Percentiles rank a stretch among this genome's conserved stretches.
phyloP scores from a whole-genome alignment of 495 filamentous ascomycete species.

The Xylaria sp. region DNA sequence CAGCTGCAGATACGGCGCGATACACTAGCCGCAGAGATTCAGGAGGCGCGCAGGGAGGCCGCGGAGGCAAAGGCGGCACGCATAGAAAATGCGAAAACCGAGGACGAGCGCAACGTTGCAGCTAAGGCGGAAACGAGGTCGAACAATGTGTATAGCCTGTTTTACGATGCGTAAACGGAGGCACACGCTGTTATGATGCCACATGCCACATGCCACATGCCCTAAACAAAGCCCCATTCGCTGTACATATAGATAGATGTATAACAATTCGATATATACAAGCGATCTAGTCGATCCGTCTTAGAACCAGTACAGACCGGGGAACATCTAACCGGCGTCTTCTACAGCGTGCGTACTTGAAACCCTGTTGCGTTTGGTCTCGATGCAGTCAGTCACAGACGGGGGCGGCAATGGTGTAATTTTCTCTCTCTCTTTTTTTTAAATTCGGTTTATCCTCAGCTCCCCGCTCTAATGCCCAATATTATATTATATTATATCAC shows the following conservation, averaged over 20 bases:
- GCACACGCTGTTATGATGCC: constrained; percentile 23
- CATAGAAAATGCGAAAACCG: too few relatives aligned
- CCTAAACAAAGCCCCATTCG: neutral
- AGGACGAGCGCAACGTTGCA: too few relatives aligned
- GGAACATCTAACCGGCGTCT: neutral
- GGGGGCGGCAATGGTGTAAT: neutral
- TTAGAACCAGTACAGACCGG: neutral
- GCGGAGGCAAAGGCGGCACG: too few relatives aligned
- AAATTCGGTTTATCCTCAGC: too few relatives aligned
- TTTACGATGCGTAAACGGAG: constrained; percentile 33
- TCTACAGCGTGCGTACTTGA: neutral
- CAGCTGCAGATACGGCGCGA: constrained; percentile 40
- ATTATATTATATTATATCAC: neutral
- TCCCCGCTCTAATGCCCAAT: too few relatives aligned
- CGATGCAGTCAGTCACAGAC: neutral
- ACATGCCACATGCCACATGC: constrained; percentile 24
- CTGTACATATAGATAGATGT: constrained; percentile 32
- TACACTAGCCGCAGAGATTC: constrained; percentile 38
- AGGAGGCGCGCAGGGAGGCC: constrained; percentile 32
- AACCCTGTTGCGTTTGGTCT: neutral
- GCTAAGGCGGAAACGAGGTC: too few relatives aligned
- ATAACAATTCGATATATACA: constrained; percentile 34
- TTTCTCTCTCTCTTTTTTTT: neutral
- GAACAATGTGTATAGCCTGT: constrained; percentile 35
- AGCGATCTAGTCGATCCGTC: constrained; percentile 8